phyloP scores from a whole-genome alignment of 1,284 basidiomycete genomes.

The Phenoliferia sp. region DNA sequence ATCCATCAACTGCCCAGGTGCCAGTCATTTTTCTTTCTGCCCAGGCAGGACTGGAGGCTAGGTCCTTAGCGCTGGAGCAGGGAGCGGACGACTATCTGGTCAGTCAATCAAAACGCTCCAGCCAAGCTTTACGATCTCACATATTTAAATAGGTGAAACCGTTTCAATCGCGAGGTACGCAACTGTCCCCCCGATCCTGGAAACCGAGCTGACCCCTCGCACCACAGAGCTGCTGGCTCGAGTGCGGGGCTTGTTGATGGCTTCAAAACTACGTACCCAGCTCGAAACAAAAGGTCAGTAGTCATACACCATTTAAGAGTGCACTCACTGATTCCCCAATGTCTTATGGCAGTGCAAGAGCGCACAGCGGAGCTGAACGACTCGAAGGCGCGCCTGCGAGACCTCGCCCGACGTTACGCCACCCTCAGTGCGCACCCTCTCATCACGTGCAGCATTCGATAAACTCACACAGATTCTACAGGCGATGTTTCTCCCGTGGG shows the following conservation, averaged over 20 bases:
- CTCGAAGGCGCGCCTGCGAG: conserved; percentile 28
- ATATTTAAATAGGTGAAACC: conserved; percentile 32
- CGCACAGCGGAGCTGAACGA: conserved; percentile 36
- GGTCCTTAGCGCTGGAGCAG: conserved; percentile 35
- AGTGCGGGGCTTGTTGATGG: conserved; percentile 5
- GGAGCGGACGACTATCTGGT: conserved; percentile 33
- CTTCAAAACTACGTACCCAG: background rate
- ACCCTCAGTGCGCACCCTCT: too few relatives aligned
- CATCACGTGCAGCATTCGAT: too few relatives aligned
- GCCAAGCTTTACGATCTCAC: background rate
- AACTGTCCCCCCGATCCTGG: too few relatives aligned
- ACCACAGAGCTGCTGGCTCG: conserved; percentile 36
- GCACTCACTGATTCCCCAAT: too few relatives aligned
- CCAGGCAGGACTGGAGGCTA: conserved; percentile 35
- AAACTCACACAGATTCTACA: too few relatives aligned
- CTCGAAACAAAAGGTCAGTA: conserved; percentile 30
- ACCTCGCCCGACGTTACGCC: conserved; percentile 33
- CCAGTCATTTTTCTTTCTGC: conserved; percentile 19
- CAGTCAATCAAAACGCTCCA: background rate
- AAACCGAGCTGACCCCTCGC: too few relatives aligned
- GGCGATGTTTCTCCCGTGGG: conserved; percentile 36
- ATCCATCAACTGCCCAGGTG: background rate
- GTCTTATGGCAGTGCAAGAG: conserved; percentile 34
- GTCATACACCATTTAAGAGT: background rate
- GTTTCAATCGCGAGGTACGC: conserved; percentile 36